Base-by-base conservation (phyloP, 148 eudicot genomes). In the Silene conica region DNA sequence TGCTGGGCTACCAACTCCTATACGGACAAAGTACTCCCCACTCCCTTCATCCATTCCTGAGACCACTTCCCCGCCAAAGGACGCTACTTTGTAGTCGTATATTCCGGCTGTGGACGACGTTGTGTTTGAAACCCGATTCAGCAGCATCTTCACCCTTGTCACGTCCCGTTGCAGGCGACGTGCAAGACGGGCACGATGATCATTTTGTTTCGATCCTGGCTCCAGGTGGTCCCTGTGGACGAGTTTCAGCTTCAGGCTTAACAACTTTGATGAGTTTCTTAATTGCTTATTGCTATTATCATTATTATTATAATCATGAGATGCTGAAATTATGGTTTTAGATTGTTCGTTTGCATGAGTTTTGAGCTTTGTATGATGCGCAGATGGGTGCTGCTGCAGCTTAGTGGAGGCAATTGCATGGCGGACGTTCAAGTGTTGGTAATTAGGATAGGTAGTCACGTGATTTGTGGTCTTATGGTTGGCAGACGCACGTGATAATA, bases 31-130 rank as follows among this genome's bases (percentile, higher is more conserved):
- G 63, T 91, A 93, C 70, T 93, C 98, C 0, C 98, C 98, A 73
- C 97, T 91, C 4, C 98, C 98, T 77, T 91, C 88, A 4, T 91
- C 91, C 91, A 89, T 91, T 6, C 98, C 98, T 2, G 98, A 93
- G 16, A 91, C 82, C 50, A 93, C 90, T 0, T 86, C 92, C 21
- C 89, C 75, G 80, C 94, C 96, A 58, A 91, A 79, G 31, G 82
- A 91, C 46, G 74, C 84, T 62, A 70, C 79, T 63, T 84, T 75
- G 23, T 84, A 84, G 23, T 72, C 77, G 52, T 69, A 65, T 2
- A 77, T 48, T 4, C 78, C 67, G 0, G 72, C 48, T 12, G 59
- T 58, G 45, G 58, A 58, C 10, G 66, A 64, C 15, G 69, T 67
- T 20, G 50, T 15, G 70, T 63, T 72, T 16, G 78, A 70, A 3